Base-by-base conservation (phyloP, 495 filamentous ascomycete species). In the Haplographium delicatum region DNA sequence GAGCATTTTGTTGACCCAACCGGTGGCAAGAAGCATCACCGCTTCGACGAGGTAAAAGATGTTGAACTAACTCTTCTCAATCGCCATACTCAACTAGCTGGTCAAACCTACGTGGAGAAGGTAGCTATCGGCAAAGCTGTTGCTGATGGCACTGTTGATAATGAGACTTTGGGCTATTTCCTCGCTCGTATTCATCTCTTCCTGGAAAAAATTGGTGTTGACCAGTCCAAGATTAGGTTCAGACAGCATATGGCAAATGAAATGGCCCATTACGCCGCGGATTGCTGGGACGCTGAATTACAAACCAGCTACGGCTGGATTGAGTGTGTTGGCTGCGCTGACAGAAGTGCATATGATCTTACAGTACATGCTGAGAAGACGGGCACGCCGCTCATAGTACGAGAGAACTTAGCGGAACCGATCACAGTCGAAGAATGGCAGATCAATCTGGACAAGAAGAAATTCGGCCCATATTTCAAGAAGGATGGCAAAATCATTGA, bases 1-100 rank as follows among this genome's bases (percentile, higher is more conserved):
- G 85, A 89, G 65, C 85, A 89, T 60, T 89, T 80, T 56, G 85
- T 90, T 49, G 85, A 90, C 55, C 85, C 85, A 16, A 63, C 81
- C 40, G 72, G 73, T 48, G 74, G 82, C 61, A 90, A 89, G 73
- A 83, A 81, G 62, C 86, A 89, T 62, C 64, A 70, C 31, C 81
- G 82, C 4, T 90, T 90, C 64, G 55, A 72, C 23, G 80, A 86
- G 44, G 77, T 90, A 25, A 75, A 78, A 44, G 68, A 86, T 42
- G 65, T 87, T 33, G 76, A 83, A 65, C 72, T 84, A 33, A 67
- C 67, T n/a, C 69, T 86, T 3, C 67, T 85, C 4, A 72, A 79
- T 39, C 71, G 74, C 8, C 66, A 79, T 13, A 76, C 76, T 1
- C 82, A 85, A 62, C 67, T 78, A 6, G 62, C 67, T 43, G 86